Evolutionary conservation across 352 stramenopile species (phyloP), one percentile per base, ranked within the genome.

Genomic region (Phytophthora ramorum): DNA sequence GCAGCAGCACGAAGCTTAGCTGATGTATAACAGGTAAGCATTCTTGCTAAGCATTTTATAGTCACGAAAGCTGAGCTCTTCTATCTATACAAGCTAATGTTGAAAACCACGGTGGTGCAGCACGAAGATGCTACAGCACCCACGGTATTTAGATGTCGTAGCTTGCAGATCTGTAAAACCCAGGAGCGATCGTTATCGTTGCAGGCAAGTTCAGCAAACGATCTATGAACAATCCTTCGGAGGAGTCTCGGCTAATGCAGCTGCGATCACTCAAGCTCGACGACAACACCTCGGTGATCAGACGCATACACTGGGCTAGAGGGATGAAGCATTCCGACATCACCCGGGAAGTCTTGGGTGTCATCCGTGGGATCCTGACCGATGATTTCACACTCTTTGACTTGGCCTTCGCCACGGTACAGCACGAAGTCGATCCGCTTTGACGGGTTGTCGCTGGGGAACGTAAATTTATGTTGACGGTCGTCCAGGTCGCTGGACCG

Each of bases 361-460:
- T 93, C 86, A 9, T 74, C 55, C 0, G 82, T 93, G 9, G 90
- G 88, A 30, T 73, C 74, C 57, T 95, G 85, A 4, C 85, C 90
- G 45, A 97, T 74, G 50, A 91, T 88, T 19, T 92, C 70, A 50
- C 84, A 93, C 51, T 90, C 66, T 37, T 86, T 79, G 7, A 93
- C 83, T 1, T 52, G 34, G 16, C 78, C 83, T 68, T 92, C 76
- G 40, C 90, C 82, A 13, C 87, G 83, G 47, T 79, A 92, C 28
- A 96, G 46, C 14, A 93, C 75, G 34, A 94, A 93, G 58, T 97
- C 90, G 48, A 97, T 97, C n/a, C 88, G 85, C 52, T 97, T 97
- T 16, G 78, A 69, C 7, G 90, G 90, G 22, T 85, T 79, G 58
- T 97, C 89, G 53, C 81, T 95, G 13, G 90, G 87, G 52, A 97